These are phyloP conservation scores for Pyricularia sp. DNA, from an alignment of 2,329 filamentous ascomycete species.

Conservation along the genomic window DNA sequence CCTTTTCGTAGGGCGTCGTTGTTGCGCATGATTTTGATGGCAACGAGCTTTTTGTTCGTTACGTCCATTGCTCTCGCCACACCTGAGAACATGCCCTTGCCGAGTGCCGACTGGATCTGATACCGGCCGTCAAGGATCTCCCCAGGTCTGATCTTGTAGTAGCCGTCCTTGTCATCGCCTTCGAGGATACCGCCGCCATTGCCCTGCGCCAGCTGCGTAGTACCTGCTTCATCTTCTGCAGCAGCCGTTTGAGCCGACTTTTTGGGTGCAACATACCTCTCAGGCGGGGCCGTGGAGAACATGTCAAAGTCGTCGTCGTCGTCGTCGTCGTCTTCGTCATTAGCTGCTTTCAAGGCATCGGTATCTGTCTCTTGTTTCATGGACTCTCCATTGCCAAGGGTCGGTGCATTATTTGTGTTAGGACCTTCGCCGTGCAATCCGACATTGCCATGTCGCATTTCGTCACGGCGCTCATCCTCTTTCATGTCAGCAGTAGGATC, in stretches of 20 bases:
- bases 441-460: constrained; percentile 45
- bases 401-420: constrained; percentile 7
- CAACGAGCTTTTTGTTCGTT: constrained; percentile 62
- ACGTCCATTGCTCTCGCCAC: constrained; percentile 82
- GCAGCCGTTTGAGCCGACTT: constrained; percentile 20
- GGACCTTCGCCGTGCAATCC: constrained; percentile 31
- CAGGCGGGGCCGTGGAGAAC: constrained; percentile 73
- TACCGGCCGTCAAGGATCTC: constrained; percentile 85
- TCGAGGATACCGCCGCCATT: constrained; percentile 68
- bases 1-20: constrained; percentile 89
- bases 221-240: constrained; percentile 16
- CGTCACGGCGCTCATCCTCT: constrained; percentile 63
- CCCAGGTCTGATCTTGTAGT: constrained; percentile 88
- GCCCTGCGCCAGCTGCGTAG: constrained; percentile 21
- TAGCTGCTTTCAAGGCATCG: constrained; percentile 1
- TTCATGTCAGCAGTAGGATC: constrained; percentile 81
- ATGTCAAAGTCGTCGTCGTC: constrained; percentile 72
- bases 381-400: neutral
- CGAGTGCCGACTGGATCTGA: constrained; percentile 74
- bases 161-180: constrained; percentile 87
- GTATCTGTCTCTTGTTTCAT: neutral
- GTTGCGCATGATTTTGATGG: constrained; percentile 95
- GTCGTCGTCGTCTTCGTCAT: constrained; percentile 42
- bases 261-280: constrained; percentile 47
- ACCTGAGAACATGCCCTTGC: constrained; percentile 91